Evolutionary conservation across 495 filamentous ascomycete genomes (phyloP), one percentile per base, ranked within the genome.

Genomic region (Penicillium paradoxum): DNA sequence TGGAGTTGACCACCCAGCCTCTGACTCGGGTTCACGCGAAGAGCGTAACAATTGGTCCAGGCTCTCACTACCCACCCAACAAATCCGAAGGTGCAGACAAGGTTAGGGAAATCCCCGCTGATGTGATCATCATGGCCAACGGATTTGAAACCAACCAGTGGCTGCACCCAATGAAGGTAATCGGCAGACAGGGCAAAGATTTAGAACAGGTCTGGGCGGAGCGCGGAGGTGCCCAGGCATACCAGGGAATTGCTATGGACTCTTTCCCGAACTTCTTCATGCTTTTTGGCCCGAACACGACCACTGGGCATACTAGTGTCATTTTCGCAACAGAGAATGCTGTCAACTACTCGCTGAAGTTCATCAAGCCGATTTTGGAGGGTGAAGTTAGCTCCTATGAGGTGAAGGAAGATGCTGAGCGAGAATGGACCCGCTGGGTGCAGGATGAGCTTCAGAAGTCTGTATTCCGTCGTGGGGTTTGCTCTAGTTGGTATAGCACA

Each of bases 181-280:
- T 63, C 25, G 83, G 83, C 3, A 71, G 65, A 56, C 64, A 63
- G 9, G 77, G 74, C 27, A 72, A 71, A 45, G 64, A 70, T 30
- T 64, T 87, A 22, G 64, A 79, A 24, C 71, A 82, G 38, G 63
- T 79, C 0, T 85, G 80, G 76, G 69, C 78, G 0, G 70, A 75
- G 62, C 67, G 76, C 63, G 86, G 87, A 50, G 80, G 81, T 0
- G 64, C 83, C 0, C 81, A 83, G 51, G 80, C 83, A 5, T 88
- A 88, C 61, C 76, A 79, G 47, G 83, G 82, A 4, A 79, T 79
- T 38, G 81, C 83, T 3, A 73, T 88, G 67, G 80, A 85, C 50
- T 75, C 76, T 0, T 88, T 84, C 60, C 84, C 84, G 0, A 88
- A 88, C 50, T 81, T 86, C 64, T 88, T 88, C 67, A 76, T 84